Base-by-base conservation (phyloP, 257 asterid genomes). In the Dorcoceras hygrometricum region DNA sequence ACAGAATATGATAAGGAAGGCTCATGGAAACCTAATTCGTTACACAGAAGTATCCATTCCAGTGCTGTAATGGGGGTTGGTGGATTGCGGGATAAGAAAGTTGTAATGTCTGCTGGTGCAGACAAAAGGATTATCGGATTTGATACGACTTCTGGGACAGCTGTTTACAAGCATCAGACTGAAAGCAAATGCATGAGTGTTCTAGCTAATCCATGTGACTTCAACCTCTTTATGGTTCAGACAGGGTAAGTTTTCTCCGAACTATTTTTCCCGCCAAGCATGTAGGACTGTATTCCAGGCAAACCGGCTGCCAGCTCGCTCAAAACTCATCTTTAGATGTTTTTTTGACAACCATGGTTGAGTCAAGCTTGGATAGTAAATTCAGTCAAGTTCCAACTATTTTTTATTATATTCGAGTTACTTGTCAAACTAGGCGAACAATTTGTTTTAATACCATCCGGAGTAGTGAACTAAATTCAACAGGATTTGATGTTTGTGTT, bases 21-120 rank as follows among this genome's bases (percentile, higher is more conserved):
- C 78, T 73, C 75, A 53, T 94, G 97, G 97, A 87, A 80, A 73
- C 82, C 86, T 62, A 80, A 73, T 65, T 3, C 81, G 23, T 60
- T 94, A 78, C 97, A 90, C 75, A 82, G 70, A 71, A 62, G 63
- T 48, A 11, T 51, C 66, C 99, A 94, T 76, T 74, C 97, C 66
- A 88, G 97, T 73, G 95, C 97, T 59, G 96, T 94, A 26, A 88
- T 81, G 95, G 97, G 99, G 31, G 85, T 90, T 79, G 95, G 96
- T 54, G 99, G 96, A 66, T 73, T 90, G 86, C 90, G 75, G 71
- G 91, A 93, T 29, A 86, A 78, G 85, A 83, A 83, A 58, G 74
- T 84, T 24, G 86, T 90, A 67, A 73, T 94, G 76, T 94, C 95
- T 50, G 99, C 80, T 14, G 99, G 97, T 67, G 88, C 84, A 11